Evolutionary conservation across 73 alveolate species (phyloP).

Genomic region (Paramecium sexaurelia): DNA sequence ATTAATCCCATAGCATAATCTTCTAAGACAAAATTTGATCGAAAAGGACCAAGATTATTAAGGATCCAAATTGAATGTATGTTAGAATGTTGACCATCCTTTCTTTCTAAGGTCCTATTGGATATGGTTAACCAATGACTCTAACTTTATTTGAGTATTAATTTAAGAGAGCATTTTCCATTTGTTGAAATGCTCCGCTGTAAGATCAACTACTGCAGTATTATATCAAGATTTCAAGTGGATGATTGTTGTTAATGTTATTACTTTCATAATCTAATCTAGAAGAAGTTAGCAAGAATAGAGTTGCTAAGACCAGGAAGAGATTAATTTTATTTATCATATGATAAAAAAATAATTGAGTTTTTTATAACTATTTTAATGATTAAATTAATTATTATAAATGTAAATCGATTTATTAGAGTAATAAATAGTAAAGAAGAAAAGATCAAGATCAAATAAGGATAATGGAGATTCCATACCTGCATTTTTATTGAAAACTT

Average conservation of each 20-base stretch:
- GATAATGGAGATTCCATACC: slow-evolving; percentile 20
- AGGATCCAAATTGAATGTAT: background rate
- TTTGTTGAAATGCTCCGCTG: background rate
- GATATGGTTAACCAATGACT: background rate
- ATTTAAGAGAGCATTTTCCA: background rate
- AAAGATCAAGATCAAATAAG: slow-evolving; percentile 22
- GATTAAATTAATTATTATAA: background rate
- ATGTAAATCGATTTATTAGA: background rate
- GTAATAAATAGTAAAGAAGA: slow-evolving; percentile 42
- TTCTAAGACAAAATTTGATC: background rate
- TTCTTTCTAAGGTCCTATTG: background rate
- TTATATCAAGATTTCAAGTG: background rate
- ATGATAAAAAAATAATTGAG: background rate
- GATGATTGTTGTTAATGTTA: background rate
- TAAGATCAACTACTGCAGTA: background rate
- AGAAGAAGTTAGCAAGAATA: background rate
- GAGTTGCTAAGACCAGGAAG: background rate
- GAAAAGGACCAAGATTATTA: background rate
- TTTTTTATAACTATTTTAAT: background rate
- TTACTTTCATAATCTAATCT: background rate
- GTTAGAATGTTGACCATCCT: background rate
- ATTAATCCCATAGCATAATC: background rate
- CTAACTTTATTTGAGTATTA: background rate
- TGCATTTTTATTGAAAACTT: slow-evolving; percentile 33
- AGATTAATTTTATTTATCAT: background rate